Evolutionary conservation across 2,329 filamentous ascomycete genomes (phyloP), one percentile per base, ranked within the genome.

Genomic region (Bipolaris gigantea): DNA sequence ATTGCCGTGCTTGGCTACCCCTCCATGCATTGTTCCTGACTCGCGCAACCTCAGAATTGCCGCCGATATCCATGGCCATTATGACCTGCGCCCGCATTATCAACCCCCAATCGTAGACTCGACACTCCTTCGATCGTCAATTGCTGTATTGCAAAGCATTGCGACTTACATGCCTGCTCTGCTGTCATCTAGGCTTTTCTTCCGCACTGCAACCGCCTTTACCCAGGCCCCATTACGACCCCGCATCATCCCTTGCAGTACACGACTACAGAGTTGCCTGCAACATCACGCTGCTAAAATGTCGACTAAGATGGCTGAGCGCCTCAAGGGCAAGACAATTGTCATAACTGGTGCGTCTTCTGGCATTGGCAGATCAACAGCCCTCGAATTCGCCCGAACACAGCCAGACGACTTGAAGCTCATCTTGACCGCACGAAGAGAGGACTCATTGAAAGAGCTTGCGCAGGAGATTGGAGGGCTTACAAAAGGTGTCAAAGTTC

Each of bases 301-400:
- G 85, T 83, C 89, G 39, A 84, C 90, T 35, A 85, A 88, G 70
- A 86, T 89, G 77, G 83, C 83, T 60, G 89, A 91, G 75, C 92
- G 93, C 79, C 89, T 99, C 56, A 83, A 89, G 69, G 92, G 92
- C 83, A 97, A 97, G 80, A 97, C 92, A 4, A 81, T 97, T 55
- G 77, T 97, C 53, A 84, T 99, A 60, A 97, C 94, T 5, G 94
- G 94, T 52, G 94, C 94, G 30, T 94, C 89, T 4, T 95, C 91
- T 18, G 94, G 94, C 58, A 97, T 99, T 75, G 94, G 94, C 21
- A 85, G 83, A 51, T 85, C 83, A 65, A 88, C 84, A 16, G 94
- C 93, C n/a, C 80, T 94, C 61, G 94, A 97, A 75, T 99, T 97
- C 71, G 94, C 94, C 23, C 86, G 90, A 53, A 93, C 92, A 2